Base-by-base conservation (phyloP, 2,329 filamentous ascomycete species). In the Penicillium capsulatum region DNA sequence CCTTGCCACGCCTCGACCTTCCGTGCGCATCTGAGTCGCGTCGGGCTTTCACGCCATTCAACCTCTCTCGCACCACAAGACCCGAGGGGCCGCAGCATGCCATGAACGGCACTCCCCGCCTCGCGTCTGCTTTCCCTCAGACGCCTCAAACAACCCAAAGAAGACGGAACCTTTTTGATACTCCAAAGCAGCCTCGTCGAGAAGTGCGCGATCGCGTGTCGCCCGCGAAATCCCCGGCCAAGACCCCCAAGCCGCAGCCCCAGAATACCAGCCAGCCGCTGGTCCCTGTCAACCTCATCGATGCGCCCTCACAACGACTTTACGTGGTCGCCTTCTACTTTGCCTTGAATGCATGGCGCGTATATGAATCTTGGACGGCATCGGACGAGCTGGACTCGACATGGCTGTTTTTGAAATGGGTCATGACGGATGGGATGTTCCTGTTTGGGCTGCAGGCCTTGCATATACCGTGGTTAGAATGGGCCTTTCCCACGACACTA, bases 401-500 rank as follows among this genome's bases (percentile, higher is more conserved):
- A 46, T 85, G 81, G 77, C 76, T 91, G 34, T 96, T 96, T 60
- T 70, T 94, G 58, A 98, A 97, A 76, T 98, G 92, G 92, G 78
- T 86, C 47, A 74, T 81, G 42, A 79, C 98, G 48, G 92, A 98
- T 68, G 84, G 86, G 45, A 67, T 84, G 16, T 96, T 90, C 63
- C 73, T 97, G 48, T 95, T 94, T 63, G 86, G 86, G 6, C 70
- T 98, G 38, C 91, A 94, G 13, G 79, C 85, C 51, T 66, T 98
- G 55, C 81, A 86, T 62, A 95, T 98, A 75, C 92, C 92, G 42
- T 98, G 92, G 94, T 74, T 98, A 42, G 89, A 97, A 71, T 87
- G 91, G 71, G 87, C 86, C 30, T 85, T 86, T 57, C 76, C 79
- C 24, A 81, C 81, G 1, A 84, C 86, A 38, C 76, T 84, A 29